These are phyloP conservation scores for Hanseniaspora valbyensis DNA, from an alignment of 805 yeast species.

Conservation along the genomic window DNA sequence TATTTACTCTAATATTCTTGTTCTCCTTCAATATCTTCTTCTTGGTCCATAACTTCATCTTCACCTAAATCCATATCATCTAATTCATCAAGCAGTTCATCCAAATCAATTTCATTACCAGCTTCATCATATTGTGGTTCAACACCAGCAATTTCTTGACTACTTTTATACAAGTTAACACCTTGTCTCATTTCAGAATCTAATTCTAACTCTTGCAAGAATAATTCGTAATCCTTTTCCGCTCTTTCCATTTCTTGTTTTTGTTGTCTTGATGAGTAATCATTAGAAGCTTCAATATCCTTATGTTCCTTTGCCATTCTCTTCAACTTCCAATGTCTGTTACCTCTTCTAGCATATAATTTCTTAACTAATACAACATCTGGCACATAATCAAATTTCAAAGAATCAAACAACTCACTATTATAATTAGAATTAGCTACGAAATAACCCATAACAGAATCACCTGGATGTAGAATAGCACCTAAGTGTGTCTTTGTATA, in stretches of 20 bases:
- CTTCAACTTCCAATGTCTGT: slow-evolving; percentile 82
- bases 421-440: slow-evolving; percentile 78
- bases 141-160: slow-evolving; percentile 31
- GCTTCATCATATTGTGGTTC: slow-evolving; percentile 60
- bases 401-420: slow-evolving; percentile 69
- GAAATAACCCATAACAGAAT: slow-evolving; percentile 85
- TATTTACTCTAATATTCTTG: background rate
- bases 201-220: slow-evolving; percentile 95
- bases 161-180: slow-evolving; percentile 74
- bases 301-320: slow-evolving; percentile 95
- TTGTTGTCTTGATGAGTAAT: slow-evolving; percentile 52
- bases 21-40: background rate
- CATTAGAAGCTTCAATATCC: slow-evolving; percentile 69
- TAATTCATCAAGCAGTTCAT: slow-evolving; percentile 86
- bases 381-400: slow-evolving; percentile 52
- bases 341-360: slow-evolving; percentile 68
- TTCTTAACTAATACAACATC: slow-evolving; percentile 87
- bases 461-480: slow-evolving; percentile 92
- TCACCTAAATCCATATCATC: slow-evolving; percentile 78
- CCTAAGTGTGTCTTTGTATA: slow-evolving; percentile 88
- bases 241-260: slow-evolving; percentile 84
- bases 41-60: slow-evolving; percentile 28
- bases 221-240: slow-evolving; percentile 86
- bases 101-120: slow-evolving; percentile 80
- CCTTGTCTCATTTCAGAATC: slow-evolving; percentile 88